Percentiles rank a stretch among this genome's conserved stretches.
phyloP scores from a whole-genome alignment of 2,329 filamentous ascomycete species.

The Aphanoascus verrucosus region DNA sequence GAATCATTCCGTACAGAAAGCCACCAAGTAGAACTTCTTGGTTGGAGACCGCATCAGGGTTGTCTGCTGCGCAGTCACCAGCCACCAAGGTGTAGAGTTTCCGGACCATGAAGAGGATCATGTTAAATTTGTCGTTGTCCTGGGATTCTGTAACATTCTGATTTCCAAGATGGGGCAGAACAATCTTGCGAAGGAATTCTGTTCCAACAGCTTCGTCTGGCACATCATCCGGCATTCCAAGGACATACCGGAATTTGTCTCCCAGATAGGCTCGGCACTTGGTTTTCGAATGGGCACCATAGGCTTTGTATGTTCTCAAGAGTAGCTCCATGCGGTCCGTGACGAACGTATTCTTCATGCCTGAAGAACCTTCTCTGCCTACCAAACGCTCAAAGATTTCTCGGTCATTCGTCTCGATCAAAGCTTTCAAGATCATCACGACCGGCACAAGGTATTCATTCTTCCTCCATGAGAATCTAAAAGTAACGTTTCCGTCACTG shows the following conservation, averaged over 20 bases:
- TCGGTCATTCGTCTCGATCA: slow-evolving; percentile 90
- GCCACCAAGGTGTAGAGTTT: slow-evolving; percentile 91
- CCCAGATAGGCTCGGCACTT: slow-evolving; percentile 81
- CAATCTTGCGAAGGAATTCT: slow-evolving; percentile 81
- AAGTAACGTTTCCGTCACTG: slow-evolving; percentile 88
- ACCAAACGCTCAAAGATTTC: slow-evolving; percentile 94
- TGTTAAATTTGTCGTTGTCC: slow-evolving; percentile 83
- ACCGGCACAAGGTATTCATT: slow-evolving; percentile 92
- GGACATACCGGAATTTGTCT: slow-evolving; percentile 77
- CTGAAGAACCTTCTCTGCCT: slow-evolving; percentile 63
- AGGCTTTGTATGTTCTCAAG: slow-evolving; percentile 84
- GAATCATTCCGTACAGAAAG: slow-evolving; percentile 85
- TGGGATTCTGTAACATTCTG: slow-evolving; percentile 72
- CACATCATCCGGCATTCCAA: slow-evolving; percentile 73
- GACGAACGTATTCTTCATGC: slow-evolving; percentile 78
- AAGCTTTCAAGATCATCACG: slow-evolving; percentile 91
- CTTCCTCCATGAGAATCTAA: slow-evolving; percentile 96
- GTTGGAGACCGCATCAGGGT: slow-evolving; percentile 91
- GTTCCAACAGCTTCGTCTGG: slow-evolving; percentile 81
- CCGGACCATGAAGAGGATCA: slow-evolving; percentile 89
- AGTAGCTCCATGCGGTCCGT: slow-evolving; percentile 89
- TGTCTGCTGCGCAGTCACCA: slow-evolving; percentile 85
- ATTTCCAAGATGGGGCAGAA: slow-evolving; percentile 83
- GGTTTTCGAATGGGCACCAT: slow-evolving; percentile 68
- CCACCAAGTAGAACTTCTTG: slow-evolving; percentile 91